Evolutionary conservation across 495 filamentous ascomycete genomes (phyloP), one percentile per base, ranked within the genome.

Genomic region (Aspergillus kassunensis): DNA sequence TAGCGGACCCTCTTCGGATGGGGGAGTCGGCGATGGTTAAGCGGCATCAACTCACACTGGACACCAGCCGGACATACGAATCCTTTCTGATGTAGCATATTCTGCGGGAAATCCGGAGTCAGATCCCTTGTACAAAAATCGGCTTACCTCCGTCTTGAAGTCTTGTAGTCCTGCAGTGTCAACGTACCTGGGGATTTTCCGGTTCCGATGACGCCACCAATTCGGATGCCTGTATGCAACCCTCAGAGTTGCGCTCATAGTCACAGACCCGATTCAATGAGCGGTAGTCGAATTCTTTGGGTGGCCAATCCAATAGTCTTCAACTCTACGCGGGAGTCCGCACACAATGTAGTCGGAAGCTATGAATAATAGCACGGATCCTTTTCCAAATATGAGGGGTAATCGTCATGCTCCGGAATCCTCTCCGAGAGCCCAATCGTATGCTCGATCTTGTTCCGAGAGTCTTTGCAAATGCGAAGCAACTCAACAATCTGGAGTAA

Each of bases 1-100:
- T 44, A 55, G 51, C 44, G 44, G 58, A 57, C 54, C 41, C 35
- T 48, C 49, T 51, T 51, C 55, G 55, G 51, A 53, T 57, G 31
- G 42, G 37, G 37, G 13, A 42, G 21, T 53, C 49, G 55, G 44
- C 35, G 36, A 39, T 30, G 40, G 30, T 30, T n/a, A n/a, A n/a
- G n/a, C n/a, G n/a, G 54, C 43, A 34, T 6, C 12, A 9, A 12
- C 16, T 45, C 9, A 13, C 30, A 33, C 12, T 23, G 5, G 18
- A 30, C 29, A 18, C 44, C n/a, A n/a, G n/a, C n/a, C n/a, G n/a
- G n/a, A n/a, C n/a, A n/a, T n/a, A n/a, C n/a, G n/a, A n/a, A n/a
- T n/a, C n/a, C n/a, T 45, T 16, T 24, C 0, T 24, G 7, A 29
- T 9, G 20, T n/a, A 33, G 34, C 5, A 30, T 12, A 31, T 21